Percentiles rank a stretch among this genome's conserved stretches.
Evolutionary conservation across 345 rosid genomes (phyloP).

Genomic region (Erucastrum elatum): DNA sequence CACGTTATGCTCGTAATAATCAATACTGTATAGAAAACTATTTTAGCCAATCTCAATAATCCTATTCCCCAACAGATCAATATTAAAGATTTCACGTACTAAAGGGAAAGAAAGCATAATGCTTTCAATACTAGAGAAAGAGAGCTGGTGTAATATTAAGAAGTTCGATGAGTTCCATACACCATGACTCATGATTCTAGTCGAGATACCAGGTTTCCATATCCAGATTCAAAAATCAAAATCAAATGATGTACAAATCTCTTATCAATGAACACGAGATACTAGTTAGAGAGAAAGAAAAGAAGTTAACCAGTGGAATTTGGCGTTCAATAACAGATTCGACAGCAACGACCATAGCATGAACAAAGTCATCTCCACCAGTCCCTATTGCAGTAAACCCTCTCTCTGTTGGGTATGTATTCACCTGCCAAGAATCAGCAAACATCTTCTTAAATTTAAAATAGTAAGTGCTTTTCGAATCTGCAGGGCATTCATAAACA

Average conservation of each 20-base stretch:
- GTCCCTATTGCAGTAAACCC: constrained; percentile 97
- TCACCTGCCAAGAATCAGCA: constrained; percentile 58
- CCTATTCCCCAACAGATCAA: neutral
- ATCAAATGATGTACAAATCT: neutral
- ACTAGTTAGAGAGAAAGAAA: neutral
- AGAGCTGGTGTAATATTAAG: neutral
- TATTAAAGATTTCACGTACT: too few species aligned
- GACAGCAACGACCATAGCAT: constrained; percentile 93
- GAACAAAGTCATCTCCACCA: constrained; percentile 97
- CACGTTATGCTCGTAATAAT: neutral
- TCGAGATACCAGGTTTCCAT: constrained; percentile 4
- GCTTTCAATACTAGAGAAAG: neutral
- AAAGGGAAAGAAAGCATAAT: too few species aligned
- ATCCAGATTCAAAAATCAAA: neutral
- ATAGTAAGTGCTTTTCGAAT: constrained; percentile 8
- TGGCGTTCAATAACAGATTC: constrained; percentile 88
- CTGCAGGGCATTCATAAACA: neutral
- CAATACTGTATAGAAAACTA: neutral
- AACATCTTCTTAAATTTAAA: neutral
- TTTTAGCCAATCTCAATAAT: neutral
- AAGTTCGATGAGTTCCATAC: neutral
- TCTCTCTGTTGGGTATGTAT: constrained; percentile 90
- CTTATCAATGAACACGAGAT: neutral
- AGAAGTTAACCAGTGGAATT: constrained; percentile 67
- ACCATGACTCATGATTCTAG: neutral